Base-by-base conservation (phyloP, 306 rosid species). In the Citrullus mucosospermus region DNA sequence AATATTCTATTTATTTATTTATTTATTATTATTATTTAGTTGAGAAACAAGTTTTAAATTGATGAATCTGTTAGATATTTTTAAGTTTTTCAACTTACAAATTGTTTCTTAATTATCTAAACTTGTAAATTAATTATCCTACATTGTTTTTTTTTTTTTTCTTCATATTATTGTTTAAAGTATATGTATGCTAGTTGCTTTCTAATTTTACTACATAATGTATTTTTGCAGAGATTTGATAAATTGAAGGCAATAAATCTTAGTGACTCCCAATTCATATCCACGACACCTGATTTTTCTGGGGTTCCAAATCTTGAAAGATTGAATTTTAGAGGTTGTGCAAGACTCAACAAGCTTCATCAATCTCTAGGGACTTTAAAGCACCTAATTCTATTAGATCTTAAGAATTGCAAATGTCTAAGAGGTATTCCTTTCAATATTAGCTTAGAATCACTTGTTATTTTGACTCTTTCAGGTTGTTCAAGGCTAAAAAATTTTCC, bases 241-340 rank as follows among this genome's bases (percentile, higher is more conserved):
- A 75, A 9, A 75, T 34, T 75, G 50, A 75, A 75, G 55, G 46
- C 55, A 30, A 34, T 75, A 32, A 53, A 75, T 20, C 50, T 75
- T 20, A 75, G 65, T 20, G 78, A 67, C 48, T 68, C 67, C 43
- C 55, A 54, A 5, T 54, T 36, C 67, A 30, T 79, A 61, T 66
- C 68, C 20, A 68, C 11, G 46, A 54, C 77, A 57, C 58, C 81
- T 1, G 67, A 68, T 11, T 79, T 79, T 8, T 20, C 68, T 0
- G 16, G 43, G 6, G 56, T 28, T 38, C 77, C 77, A 41, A 79
- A 79, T 38, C 77, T 79, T 1, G 81, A 79, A 15, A 69, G 55
- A 50, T 68, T 79, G 46, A 32, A 56, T 13, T 59, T 79, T 4
- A 59, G 75, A 53, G 81, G 81, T 0, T 79, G 81, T 41, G 22